phyloP scores from a whole-genome alignment of 169 alveolate species.

The Eimeria acervulina region DNA sequence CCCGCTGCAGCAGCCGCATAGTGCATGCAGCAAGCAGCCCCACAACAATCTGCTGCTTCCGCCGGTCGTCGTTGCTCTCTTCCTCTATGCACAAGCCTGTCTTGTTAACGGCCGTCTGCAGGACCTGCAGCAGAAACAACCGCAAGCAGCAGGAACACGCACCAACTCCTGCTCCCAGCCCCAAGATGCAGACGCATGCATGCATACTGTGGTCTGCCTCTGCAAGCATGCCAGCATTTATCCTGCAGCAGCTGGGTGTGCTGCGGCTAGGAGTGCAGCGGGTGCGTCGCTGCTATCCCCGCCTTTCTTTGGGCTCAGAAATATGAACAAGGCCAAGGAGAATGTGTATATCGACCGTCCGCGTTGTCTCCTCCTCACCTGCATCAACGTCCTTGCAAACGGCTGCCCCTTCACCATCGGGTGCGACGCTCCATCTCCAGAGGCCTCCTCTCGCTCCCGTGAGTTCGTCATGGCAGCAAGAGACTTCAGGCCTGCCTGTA shows the following conservation, averaged over 20 bases:
- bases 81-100: constrained; percentile 53
- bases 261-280: no score
- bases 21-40: constrained; percentile 46
- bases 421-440: not conserved
- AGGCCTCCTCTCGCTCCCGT: not conserved
- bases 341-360: no score
- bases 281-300: no score
- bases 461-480: constrained; percentile 21
- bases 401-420: constrained; percentile 44
- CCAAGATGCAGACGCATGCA: not conserved
- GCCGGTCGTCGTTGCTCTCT: constrained; percentile 41
- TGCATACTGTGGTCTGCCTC: not conserved
- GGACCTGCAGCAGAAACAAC: constrained; percentile 10
- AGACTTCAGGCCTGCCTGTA: constrained; percentile 26
- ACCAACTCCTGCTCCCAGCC: not conserved
- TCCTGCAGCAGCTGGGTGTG: no score
- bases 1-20: constrained; percentile 48
- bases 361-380: not conserved
- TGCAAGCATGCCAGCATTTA: not conserved
- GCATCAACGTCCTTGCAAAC: constrained; percentile 38
- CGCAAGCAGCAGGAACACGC: not conserved
- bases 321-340: no score
- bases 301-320: no score
- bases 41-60: constrained; percentile 56
- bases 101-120: constrained; percentile 31